Evolutionary conservation across 805 yeast genomes (phyloP), one percentile per base, ranked within the genome.

Genomic region (Cyberlindnera subsufficiens): DNA sequence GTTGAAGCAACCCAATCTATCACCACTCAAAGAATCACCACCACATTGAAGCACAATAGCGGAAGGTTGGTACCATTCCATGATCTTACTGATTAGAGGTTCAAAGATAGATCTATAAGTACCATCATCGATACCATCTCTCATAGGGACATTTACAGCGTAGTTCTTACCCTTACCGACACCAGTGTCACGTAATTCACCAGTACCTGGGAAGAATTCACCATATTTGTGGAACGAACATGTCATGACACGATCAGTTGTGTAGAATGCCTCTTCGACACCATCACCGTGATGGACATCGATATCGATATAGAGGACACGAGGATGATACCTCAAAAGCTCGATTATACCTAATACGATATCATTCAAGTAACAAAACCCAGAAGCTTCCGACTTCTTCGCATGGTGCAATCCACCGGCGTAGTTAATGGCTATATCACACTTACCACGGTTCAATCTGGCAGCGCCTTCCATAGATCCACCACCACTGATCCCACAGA

Each of bases 11-110:
- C 99, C 99, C 45, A 95, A 71, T 54, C 96, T 77, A 69, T 93
- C 99, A 34, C 97, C 96, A 33, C 95, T 88, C 40, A 93, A 72
- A 2, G 98, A 90, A 63, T 93, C 99, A 25, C 97, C 99, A 38
- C 99, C 99, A 69, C 97, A 89, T 66, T 93, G 99, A 51, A 90
- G 77, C n/a, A 93, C 96, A 47, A 93, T 84, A 0, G 96, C 97
- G 8, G 95, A 80, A 2, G 99, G 99, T 64, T 86, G 96, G 66
- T 85, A 93, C 85, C 87, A 82, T 51, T 81, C 87, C 70, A 81
- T 75, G 50, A 81, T 75, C 45, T 81, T 78, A 35, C 80, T 74
- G 49, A 95, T 85, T 34, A 89, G 75, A 3, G 97, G 98, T 62
- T 89, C 96, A 54, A 95, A 82, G 38, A 93, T 77, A 15, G 93